Base-by-base conservation (phyloP, 2,329 filamentous ascomycete genomes). In the Aureobasidium sp. region DNA sequence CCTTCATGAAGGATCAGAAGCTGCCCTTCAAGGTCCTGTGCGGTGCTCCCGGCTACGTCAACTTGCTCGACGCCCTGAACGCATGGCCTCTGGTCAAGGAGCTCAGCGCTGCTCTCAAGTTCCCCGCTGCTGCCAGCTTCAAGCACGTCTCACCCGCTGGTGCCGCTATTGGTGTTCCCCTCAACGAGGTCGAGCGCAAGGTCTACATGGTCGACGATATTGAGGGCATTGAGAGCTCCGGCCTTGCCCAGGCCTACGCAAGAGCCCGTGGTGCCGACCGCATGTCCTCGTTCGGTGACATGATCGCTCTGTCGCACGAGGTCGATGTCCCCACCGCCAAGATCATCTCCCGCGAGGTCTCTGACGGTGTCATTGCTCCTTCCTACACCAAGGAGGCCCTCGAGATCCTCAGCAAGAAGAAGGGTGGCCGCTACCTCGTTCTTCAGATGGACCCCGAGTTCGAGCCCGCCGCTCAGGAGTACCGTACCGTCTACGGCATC, bases 191-290 rank as follows among this genome's bases (percentile, higher is more conserved):
- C 58, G 94, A 99, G 84, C 88, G 90, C 77, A 95, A 96, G 79
- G 94, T 97, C 61, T 99, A 96, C 82, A 97, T 99, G 82, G 94
- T 99, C 63, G 90, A 96, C 72, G 94, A 97, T 73, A 95, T 99
- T 70, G 84, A 86, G 64, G 92, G 91, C 60, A 86, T 99, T 66
- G 91, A 96, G 76, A 84, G 84, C 51, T 97, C 93, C 9, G 83
- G 82, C 47, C 85, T 97, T 36, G 94, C 94, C 27, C 92, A 96
- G 78, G 94, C 94, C 42, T 99, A 99, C 72, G 93, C 94, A 63
- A 90, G 94, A 73, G 94, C 94, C 62, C 87, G 94, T 72, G 94
- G 94, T 67, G 92, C 94, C 53, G 94, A 99, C 79, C 90, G 94
- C 70, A 97, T 97, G 94, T 96, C 91, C 77, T 96, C 90, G 79